Percentiles rank a stretch among this genome's conserved stretches.
Evolutionary conservation across 306 rosid genomes (phyloP).

Genomic region (Lithocarpus polystachyus): DNA sequence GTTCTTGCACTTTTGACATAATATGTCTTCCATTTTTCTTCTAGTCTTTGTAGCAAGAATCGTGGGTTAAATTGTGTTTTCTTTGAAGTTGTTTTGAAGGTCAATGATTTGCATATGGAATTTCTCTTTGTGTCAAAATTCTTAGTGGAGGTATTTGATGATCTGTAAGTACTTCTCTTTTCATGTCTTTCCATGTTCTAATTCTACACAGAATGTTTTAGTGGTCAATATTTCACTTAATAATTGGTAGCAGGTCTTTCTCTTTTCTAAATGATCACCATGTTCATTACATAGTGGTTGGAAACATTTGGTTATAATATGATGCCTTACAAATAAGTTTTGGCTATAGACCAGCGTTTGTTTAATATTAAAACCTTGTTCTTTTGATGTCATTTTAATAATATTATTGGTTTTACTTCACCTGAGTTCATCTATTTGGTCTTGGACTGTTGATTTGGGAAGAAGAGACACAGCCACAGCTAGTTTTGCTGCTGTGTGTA

Average conservation of each 20-base stretch:
- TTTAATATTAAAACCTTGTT: too few relatives aligned
- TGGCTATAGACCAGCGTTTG: too few relatives aligned
- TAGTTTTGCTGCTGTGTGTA: too few relatives aligned
- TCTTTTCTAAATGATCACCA: not conserved
- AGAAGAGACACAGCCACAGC: too few relatives aligned
- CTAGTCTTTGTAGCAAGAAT: slow-evolving; percentile 2
- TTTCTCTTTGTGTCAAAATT: slow-evolving; percentile 86
- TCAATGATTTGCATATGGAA: slow-evolving; percentile 83
- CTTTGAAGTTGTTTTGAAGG: slow-evolving; percentile 55
- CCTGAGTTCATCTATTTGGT: too few relatives aligned
- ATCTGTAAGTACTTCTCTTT: slow-evolving; percentile 59
- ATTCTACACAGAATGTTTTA: not conserved
- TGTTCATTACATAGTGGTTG: too few relatives aligned
- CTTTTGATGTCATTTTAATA: too few relatives aligned
- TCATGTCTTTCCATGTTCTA: not conserved
- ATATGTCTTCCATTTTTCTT: not conserved
- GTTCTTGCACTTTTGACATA: not conserved
- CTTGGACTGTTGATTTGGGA: too few relatives aligned
- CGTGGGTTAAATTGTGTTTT: slow-evolving; percentile 27
- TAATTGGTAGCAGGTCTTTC: not conserved
- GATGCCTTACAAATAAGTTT: too few relatives aligned
- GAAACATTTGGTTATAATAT: too few relatives aligned
- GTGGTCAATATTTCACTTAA: not conserved
- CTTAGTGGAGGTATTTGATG: slow-evolving; percentile 89
- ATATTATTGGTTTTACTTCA: too few relatives aligned